Evolutionary conservation across 192 early-diverging fungal species (phyloP).

Genomic region (Coemansia sp.): DNA sequence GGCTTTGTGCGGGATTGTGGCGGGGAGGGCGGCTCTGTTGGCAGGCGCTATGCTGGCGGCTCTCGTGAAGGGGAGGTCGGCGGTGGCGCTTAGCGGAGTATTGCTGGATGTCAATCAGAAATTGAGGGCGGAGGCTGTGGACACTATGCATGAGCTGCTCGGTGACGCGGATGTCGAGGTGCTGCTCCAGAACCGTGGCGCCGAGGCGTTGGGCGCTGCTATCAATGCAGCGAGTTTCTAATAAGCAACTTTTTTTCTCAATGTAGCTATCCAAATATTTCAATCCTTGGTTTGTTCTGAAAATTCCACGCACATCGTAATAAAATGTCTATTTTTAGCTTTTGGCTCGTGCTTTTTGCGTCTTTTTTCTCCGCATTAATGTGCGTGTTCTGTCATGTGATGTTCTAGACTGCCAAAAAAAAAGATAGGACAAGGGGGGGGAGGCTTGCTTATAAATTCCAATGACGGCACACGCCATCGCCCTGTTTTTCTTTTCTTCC

Average conservation of each 20-base stretch:
- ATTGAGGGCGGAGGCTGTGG: constrained; percentile 10
- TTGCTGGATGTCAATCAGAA: constrained; percentile 29
- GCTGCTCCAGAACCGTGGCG: constrained; percentile 13
- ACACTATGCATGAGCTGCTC: constrained; percentile 11
- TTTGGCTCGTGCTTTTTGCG: too few relatives aligned
- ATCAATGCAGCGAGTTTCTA: constrained; percentile 30
- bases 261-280: neutral
- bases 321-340: too few relatives aligned
- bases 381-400: neutral
- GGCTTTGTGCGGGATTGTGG: constrained; percentile 76
- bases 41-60: constrained; percentile 65
- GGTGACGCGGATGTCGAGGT: neutral
- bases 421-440: neutral
- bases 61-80: constrained; percentile 5
- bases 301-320: neutral
- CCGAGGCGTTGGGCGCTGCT: constrained; percentile 33
- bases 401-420: neutral
- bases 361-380: too few relatives aligned
- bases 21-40: constrained; percentile 76
- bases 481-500: neutral
- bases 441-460: neutral
- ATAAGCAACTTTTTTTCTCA: constrained; percentile 1
- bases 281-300: neutral
- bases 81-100: constrained; percentile 26
- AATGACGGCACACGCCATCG: neutral